Conservation (phyloP, 2,329 filamentous ascomycete genomes). For the Dothiorella sarmentorum region DNA sequence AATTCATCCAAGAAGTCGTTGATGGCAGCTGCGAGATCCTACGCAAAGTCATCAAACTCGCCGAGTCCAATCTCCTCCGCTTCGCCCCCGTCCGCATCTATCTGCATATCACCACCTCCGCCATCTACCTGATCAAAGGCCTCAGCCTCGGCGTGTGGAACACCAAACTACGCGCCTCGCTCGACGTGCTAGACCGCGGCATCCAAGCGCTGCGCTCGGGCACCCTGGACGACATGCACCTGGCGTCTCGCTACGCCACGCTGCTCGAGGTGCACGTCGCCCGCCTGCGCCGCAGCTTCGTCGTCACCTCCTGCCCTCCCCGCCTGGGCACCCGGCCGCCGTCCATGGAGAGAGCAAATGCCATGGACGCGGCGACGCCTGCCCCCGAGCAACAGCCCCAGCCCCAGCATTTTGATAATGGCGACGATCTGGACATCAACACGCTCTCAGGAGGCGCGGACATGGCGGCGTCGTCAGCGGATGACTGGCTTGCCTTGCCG, state of each 20-base stretch:
- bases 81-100: slow-evolving; percentile 55
- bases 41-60: slow-evolving; percentile 48
- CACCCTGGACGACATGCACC: slow-evolving; percentile 51
- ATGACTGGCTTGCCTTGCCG: slow-evolving; percentile 38
- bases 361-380: not conserved
- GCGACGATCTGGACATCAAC: not conserved
- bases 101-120: slow-evolving; percentile 52
- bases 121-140: slow-evolving; percentile 54
- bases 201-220: slow-evolving; percentile 49
- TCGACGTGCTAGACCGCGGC: slow-evolving; percentile 48
- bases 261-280: slow-evolving; percentile 47
- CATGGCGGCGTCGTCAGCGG: slow-evolving; percentile 19
- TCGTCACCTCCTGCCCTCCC: slow-evolving; percentile 35
- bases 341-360: slow-evolving; percentile 26
- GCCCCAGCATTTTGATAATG: not conserved
- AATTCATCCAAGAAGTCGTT: slow-evolving; percentile 56
- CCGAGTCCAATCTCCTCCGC: slow-evolving; percentile 45
- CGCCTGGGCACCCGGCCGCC: slow-evolving; percentile 31
- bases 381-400: not conserved
- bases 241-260: slow-evolving; percentile 50
- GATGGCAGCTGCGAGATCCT: slow-evolving; percentile 53
- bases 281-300: slow-evolving; percentile 35
- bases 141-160: slow-evolving; percentile 50
- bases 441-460: not conserved
- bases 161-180: slow-evolving; percentile 47